A percentile compares a stretch with the other conserved stretches of the same genome.
These are phyloP conservation scores for Fusarium pseudograminearum DNA, from an alignment of 2,329 filamentous ascomycete species.

Conservation along the genomic window DNA sequence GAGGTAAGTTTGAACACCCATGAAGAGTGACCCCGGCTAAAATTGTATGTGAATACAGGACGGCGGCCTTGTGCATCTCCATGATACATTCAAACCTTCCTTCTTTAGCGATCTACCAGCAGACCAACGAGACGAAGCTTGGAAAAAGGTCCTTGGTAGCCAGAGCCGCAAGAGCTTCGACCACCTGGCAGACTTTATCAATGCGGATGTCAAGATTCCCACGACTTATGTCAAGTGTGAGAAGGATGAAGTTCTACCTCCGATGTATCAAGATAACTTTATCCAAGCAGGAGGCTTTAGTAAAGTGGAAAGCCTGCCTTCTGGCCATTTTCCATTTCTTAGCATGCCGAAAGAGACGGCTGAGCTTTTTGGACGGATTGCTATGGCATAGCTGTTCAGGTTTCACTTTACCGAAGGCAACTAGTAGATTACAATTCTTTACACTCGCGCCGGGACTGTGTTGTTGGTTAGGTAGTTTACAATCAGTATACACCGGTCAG, in stretches of 20 bases:
- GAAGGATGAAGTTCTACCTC: background rate
- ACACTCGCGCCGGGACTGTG: too few species aligned
- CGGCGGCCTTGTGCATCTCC: background rate
- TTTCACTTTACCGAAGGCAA: too few species aligned
- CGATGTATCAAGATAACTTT: fast-evolving
- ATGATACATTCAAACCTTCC: background rate
- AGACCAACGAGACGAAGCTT: background rate
- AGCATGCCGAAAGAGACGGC: conserved; percentile 6
- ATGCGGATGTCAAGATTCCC: background rate
- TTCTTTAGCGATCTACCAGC: background rate
- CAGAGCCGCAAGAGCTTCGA: background rate
- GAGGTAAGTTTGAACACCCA: background rate
- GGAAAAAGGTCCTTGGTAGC: background rate
- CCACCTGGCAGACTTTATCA: background rate
- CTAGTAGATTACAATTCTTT: too few species aligned
- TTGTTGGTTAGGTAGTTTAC: too few species aligned
- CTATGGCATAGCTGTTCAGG: background rate
- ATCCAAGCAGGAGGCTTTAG: background rate
- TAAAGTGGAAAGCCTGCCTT: background rate
- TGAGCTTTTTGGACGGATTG: background rate
- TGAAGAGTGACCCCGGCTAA: fast-evolving
- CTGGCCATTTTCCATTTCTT: background rate
- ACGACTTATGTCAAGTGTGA: background rate
- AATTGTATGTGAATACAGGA: fast-evolving
- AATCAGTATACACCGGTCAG: too few species aligned